Conservation (phyloP, 2,329 filamentous ascomycete genomes). For the Aureobasidium sp. region DNA sequence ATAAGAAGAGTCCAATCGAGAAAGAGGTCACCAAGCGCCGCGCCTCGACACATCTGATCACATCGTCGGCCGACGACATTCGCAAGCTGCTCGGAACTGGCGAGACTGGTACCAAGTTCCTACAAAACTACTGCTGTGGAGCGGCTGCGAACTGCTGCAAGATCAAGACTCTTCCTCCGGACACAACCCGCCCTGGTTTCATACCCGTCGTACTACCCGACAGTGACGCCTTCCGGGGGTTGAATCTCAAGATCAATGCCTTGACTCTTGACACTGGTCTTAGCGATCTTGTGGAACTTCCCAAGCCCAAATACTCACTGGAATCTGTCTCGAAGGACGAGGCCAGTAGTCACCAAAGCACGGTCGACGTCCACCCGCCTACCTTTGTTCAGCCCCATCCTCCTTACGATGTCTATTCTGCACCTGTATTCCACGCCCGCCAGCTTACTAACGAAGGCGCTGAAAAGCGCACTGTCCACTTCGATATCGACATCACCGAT, state of each 20-base stretch:
- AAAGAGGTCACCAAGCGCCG: slow-evolving; percentile 36
- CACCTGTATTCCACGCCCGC: slow-evolving; percentile 74
- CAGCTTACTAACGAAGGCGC: slow-evolving; percentile 82
- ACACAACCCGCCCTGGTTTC: slow-evolving; percentile 36
- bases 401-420: slow-evolving; percentile 83
- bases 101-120: slow-evolving; percentile 48
- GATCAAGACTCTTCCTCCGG: slow-evolving; percentile 45
- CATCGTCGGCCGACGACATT: slow-evolving; percentile 49
- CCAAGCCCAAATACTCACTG: slow-evolving; percentile 61
- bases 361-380: slow-evolving; percentile 60
- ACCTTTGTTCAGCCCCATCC: slow-evolving; percentile 89
- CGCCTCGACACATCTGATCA: slow-evolving; percentile 60
- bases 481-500: slow-evolving; percentile 91
- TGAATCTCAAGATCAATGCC: slow-evolving; percentile 66
- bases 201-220: slow-evolving; percentile 54
- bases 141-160: slow-evolving; percentile 52
- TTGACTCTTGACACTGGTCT: slow-evolving; percentile 64
- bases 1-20: not conserved
- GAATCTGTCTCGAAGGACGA: slow-evolving; percentile 36
- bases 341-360: slow-evolving; percentile 31
- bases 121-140: slow-evolving; percentile 56
- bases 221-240: slow-evolving; percentile 74
- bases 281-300: slow-evolving; percentile 62
- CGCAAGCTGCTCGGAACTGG: slow-evolving; percentile 49
- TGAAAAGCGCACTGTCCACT: slow-evolving; percentile 95